phyloP scores from a whole-genome alignment of 805 yeast species.

The Kodamaea laetipori region DNA sequence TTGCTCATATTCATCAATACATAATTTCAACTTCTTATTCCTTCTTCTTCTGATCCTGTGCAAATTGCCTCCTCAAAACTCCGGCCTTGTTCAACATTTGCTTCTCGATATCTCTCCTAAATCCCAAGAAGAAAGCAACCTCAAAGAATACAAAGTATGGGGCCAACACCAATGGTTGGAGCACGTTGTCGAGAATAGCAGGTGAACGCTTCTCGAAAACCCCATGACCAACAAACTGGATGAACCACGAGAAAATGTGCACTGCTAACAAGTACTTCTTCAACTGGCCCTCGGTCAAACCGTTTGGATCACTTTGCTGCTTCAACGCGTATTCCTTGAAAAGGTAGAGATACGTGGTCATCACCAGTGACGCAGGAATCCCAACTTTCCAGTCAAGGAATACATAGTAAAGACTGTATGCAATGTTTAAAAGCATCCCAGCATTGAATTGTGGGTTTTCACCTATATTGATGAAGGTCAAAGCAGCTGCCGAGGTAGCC shows the following conservation, averaged over 20 bases:
- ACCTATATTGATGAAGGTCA: constrained; percentile 26
- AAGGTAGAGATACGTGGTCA: constrained; percentile 25
- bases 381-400: constrained; percentile 52
- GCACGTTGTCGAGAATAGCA: constrained; percentile 77
- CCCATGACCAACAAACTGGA: constrained; percentile 88
- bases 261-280: constrained; percentile 17
- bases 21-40: too few relatives aligned
- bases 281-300: constrained; percentile 1
- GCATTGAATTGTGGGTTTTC: constrained; percentile 40
- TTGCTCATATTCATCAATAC: too few relatives aligned
- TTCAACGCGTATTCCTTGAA: constrained; percentile 17
- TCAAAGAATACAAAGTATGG: constrained; percentile 89
- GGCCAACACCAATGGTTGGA: constrained; percentile 86
- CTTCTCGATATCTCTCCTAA: constrained; percentile 50
- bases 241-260: constrained; percentile 68
- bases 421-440: constrained; percentile 48
- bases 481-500: constrained; percentile 50
- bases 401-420: constrained; percentile 61
- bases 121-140: constrained; percentile 67
- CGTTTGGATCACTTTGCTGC: not conserved
- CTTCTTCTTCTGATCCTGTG: constrained; percentile 4
- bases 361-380: constrained; percentile 29
- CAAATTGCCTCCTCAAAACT: constrained; percentile 34
- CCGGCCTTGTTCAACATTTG: constrained; percentile 52
- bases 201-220: constrained; percentile 81